Base-by-base conservation (phyloP, 2,329 filamentous ascomycete genomes). In the Fusarium austroafricanum region DNA sequence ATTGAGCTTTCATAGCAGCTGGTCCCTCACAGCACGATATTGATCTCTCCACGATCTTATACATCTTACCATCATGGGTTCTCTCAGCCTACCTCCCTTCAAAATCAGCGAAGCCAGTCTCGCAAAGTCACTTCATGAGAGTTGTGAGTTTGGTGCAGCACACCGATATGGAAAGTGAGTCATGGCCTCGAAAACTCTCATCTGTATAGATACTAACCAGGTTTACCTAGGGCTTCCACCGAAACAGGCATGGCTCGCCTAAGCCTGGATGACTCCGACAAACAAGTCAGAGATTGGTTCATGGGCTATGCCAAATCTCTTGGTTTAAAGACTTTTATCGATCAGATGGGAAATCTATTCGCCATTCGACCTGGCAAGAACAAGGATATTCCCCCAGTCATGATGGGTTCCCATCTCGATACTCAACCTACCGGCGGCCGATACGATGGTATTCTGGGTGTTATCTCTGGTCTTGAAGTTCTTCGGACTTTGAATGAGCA, bases 211-310 rank as follows among this genome's bases (percentile, higher is more conserved):
- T 3, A 20, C 4, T 26, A 15, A 18, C 0, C 0, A 0, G 3
- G 0, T 14, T 33, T 23, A 14, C 21, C 20, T 21, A 59, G 56
- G 15, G 28, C 53, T 0, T 12, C 56, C 1, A 59, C 53, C 3
- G 56, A 59, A 49, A 59, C 56, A 0, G 56, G 56, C 42, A 59
- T 59, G 56, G 56, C 56, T 0, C 53, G 56, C 0, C 35, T 59
- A 0, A 59, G 56, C 3, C 56, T 59, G 1, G 56, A 59, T 3
- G 56, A 58, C 23, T 59, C 56, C 1, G 53, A 59, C 9, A 59
- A 59, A 28, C 56, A 59, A 26, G 56, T 59, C 0, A 45, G 56
- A 49, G 53, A 59, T 14, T 59, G 56, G 56, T 59, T 59, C 35
- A 58, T 59, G 12, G 10, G 21, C 7, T 57, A 59, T 6, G 56